A percentile compares a stretch with the other conserved stretches of the same genome.
These are phyloP conservation scores for Ceratocystis colombiana DNA, from an alignment of 2,329 filamentous ascomycete species.

Conservation along the genomic window DNA sequence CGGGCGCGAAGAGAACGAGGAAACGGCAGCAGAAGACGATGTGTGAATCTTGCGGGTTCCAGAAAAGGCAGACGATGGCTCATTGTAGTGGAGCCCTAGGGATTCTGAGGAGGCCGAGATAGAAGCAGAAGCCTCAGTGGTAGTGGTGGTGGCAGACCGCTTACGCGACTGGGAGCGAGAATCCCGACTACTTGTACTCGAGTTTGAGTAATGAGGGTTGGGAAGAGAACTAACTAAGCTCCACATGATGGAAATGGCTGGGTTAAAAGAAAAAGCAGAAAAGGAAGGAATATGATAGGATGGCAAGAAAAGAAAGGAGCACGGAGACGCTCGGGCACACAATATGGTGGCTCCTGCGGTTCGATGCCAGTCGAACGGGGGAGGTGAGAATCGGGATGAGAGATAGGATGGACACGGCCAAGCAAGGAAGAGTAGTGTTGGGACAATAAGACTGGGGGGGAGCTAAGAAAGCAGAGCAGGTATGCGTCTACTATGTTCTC, in stretches of 20 bases:
- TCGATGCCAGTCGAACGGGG: slow-evolving; percentile 14
- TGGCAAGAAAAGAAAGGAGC: slow-evolving; percentile 6
- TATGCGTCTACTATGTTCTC: background rate
- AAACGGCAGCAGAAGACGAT: slow-evolving; percentile 1
- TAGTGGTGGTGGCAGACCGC: slow-evolving; percentile 21
- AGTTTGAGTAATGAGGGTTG: slow-evolving; percentile 21
- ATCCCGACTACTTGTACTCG: slow-evolving; percentile 22
- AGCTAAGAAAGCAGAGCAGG: background rate
- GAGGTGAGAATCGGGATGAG: slow-evolving; percentile 17
- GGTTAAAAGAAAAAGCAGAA: slow-evolving; percentile 8
- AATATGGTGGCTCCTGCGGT: slow-evolving; percentile 14
- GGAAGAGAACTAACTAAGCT: slow-evolving; percentile 23
- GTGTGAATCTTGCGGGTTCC: slow-evolving; percentile 14
- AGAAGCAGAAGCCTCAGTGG: background rate
- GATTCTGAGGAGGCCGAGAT: slow-evolving; percentile 17
- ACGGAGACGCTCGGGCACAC: slow-evolving; percentile 13
- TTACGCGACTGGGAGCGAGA: slow-evolving; percentile 21
- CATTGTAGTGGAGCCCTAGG: slow-evolving; percentile 20
- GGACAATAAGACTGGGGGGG: background rate
- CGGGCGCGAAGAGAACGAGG: slow-evolving; percentile 12
- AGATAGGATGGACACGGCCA: background rate
- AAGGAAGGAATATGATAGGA: background rate
- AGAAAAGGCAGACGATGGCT: slow-evolving; percentile 12
- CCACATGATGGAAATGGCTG: slow-evolving; percentile 22
- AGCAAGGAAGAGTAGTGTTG: slow-evolving; percentile 2